These are phyloP conservation scores for Trapa bicornis DNA, from an alignment of 345 rosid species.

Conservation along the genomic window DNA sequence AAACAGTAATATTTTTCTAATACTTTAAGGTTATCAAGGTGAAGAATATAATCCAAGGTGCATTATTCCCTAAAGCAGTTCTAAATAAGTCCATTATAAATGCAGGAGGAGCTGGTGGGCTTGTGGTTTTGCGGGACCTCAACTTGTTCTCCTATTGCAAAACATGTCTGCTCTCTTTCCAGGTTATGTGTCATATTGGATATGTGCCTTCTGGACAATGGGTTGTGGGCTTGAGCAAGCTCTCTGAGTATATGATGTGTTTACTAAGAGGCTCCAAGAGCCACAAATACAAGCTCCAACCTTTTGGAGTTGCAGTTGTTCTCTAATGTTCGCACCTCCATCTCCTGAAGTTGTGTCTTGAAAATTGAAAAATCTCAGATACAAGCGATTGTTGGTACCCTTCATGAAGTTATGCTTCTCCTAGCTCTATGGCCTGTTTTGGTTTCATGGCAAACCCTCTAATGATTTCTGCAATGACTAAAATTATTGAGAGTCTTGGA, in stretches of 20 bases:
- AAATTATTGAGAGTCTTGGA: slow-evolving; percentile 57
- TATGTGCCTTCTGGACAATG: slow-evolving; percentile 71
- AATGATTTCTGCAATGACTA: slow-evolving; percentile 57
- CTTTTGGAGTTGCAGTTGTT: slow-evolving; percentile 75
- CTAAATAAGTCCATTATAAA: slow-evolving; percentile 50
- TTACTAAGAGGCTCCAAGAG: slow-evolving; percentile 72
- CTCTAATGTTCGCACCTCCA: slow-evolving; percentile 75
- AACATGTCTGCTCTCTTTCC: slow-evolving; percentile 85
- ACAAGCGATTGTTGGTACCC: slow-evolving; percentile 61
- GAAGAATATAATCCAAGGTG: slow-evolving; percentile 65
- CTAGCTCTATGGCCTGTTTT: slow-evolving; percentile 22
- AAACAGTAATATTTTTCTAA: not conserved
- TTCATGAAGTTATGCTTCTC: slow-evolving; percentile 21
- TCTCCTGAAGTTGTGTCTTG: slow-evolving; percentile 49
- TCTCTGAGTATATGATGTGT: slow-evolving; percentile 79
- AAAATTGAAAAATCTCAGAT: slow-evolving; percentile 20
- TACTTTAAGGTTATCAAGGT: slow-evolving; percentile 60
- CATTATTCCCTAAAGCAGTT: slow-evolving; percentile 88
- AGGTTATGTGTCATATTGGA: slow-evolving; percentile 72
- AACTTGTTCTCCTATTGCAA: slow-evolving; percentile 83
- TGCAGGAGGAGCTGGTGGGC: slow-evolving; percentile 87
- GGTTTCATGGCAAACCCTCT: slow-evolving; percentile 27
- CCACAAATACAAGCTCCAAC: slow-evolving; percentile 79
- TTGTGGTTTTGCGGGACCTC: slow-evolving; percentile 74
- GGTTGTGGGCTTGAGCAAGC: slow-evolving; percentile 86